Conservation (phyloP, 208 protist genomes). For the Trypanosoma conorhini region DNA sequence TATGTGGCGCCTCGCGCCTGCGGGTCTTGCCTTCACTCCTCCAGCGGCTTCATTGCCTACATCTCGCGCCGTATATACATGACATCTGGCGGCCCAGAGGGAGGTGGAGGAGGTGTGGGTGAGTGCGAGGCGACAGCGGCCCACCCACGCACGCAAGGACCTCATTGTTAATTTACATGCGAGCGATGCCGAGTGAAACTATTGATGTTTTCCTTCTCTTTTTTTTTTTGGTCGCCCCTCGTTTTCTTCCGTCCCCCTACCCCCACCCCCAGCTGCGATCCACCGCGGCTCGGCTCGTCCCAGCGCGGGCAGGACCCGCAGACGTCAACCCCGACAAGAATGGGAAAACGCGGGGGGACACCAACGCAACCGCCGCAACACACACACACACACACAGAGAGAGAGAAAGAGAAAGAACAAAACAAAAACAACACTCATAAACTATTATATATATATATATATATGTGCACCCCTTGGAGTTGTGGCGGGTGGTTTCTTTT, state of each 20-base stretch:
- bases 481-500: background rate
- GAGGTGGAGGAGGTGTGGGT: background rate
- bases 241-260: background rate
- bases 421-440: too few species aligned
- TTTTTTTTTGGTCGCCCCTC: background rate
- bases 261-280: background rate
- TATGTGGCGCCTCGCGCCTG: background rate
- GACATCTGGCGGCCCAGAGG: background rate
- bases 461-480: too few species aligned
- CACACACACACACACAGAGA: conserved; percentile 14
- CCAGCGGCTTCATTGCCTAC: background rate
- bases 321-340: background rate
- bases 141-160: background rate
- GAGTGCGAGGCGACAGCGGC: too few species aligned
- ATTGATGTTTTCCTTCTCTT: background rate
- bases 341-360: background rate
- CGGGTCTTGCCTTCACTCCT: background rate
- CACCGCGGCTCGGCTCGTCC: background rate
- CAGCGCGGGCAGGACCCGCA: background rate
- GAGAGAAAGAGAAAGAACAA: conserved; percentile 27
- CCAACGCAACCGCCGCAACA: conserved; percentile 1
- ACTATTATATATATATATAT: too few species aligned
- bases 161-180: background rate
- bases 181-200: background rate
- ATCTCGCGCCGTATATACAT: background rate